Percentiles rank a stretch among this genome's conserved stretches.
Conservation (phyloP, 306 rosid genomes). For the Arachis stenosperma region DNA sequence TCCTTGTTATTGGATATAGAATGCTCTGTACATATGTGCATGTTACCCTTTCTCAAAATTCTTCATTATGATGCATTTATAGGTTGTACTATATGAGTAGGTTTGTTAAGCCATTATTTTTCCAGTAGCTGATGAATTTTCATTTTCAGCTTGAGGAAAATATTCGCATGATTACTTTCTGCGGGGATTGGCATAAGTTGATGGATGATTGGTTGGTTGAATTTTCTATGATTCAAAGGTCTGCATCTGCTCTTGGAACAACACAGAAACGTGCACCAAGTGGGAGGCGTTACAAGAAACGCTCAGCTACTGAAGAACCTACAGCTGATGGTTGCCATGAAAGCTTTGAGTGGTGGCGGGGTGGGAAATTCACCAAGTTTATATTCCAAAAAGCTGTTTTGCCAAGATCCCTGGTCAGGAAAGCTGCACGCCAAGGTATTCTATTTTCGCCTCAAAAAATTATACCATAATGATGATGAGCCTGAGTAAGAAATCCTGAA, state of each 20-base stretch:
- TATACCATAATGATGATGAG: not conserved
- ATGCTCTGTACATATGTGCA: not conserved
- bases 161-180: conserved; percentile 65
- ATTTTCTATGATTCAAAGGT: conserved; percentile 60
- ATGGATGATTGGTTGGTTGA: conserved; percentile 80
- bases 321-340: conserved; percentile 51
- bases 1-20: not conserved
- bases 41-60: conserved; percentile 21
- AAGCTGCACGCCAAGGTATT: conserved; percentile 90
- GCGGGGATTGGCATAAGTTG: conserved; percentile 82
- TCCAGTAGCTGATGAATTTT: conserved; percentile 32
- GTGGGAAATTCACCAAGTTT: conserved; percentile 68
- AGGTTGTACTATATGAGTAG: conserved; percentile 19
- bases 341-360: conserved; percentile 78
- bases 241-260: conserved; percentile 58
- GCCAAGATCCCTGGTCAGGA: conserved; percentile 60
- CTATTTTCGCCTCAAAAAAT: conserved; percentile 3
- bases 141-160: conserved; percentile 86
- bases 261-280: conserved; percentile 69
- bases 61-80: conserved; percentile 23
- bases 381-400: conserved; percentile 80
- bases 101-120: conserved; percentile 27
- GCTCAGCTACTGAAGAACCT: conserved; percentile 60
- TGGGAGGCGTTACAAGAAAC: conserved; percentile 77
- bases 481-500: not conserved